These are phyloP conservation scores for Zasmidium angulare DNA, from an alignment of 2,329 filamentous ascomycete genomes.

Conservation along the genomic window DNA sequence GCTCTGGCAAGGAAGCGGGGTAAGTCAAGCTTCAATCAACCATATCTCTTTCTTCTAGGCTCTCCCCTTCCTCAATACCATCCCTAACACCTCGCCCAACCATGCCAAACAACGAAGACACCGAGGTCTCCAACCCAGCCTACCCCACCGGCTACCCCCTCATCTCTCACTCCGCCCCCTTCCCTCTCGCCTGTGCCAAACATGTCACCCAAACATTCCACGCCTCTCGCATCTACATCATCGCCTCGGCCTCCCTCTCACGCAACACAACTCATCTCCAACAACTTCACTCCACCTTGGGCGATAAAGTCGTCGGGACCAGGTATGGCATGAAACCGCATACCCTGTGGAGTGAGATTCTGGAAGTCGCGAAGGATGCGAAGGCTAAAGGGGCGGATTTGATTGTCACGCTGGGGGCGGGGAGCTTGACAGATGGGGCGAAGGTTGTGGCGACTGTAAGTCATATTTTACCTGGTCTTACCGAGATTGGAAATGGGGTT, in stretches of 20 bases:
- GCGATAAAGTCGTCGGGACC: constrained; percentile 45
- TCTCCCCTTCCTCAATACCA: too few relatives aligned
- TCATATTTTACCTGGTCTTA: not conserved
- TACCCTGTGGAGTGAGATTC: constrained; percentile 54
- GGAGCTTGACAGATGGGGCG: constrained; percentile 56
- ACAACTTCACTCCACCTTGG: constrained; percentile 43
- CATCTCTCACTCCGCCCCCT: constrained; percentile 51
- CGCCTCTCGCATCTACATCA: constrained; percentile 50
- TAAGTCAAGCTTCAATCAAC: not conserved
- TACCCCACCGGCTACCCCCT: constrained; percentile 33
- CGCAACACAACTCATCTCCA: constrained; percentile 47
- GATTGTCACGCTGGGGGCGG: constrained; percentile 55
- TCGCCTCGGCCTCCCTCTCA: constrained; percentile 52
- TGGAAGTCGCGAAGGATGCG: constrained; percentile 49
- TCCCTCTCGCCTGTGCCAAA: constrained; percentile 44
- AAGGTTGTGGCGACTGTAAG: constrained; percentile 52
- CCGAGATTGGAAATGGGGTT: not conserved
- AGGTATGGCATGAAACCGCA: constrained; percentile 55
- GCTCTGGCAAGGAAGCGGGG: not conserved
- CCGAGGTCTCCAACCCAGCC: constrained; percentile 10
- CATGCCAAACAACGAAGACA: not conserved
- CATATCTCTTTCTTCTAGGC: not conserved
- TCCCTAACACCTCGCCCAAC: not conserved
- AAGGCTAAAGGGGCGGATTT: constrained; percentile 44
- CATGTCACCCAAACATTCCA: constrained; percentile 49